Evolutionary conservation across 2,329 filamentous ascomycete species (phyloP).

Genomic region (Phoma sp.): DNA sequence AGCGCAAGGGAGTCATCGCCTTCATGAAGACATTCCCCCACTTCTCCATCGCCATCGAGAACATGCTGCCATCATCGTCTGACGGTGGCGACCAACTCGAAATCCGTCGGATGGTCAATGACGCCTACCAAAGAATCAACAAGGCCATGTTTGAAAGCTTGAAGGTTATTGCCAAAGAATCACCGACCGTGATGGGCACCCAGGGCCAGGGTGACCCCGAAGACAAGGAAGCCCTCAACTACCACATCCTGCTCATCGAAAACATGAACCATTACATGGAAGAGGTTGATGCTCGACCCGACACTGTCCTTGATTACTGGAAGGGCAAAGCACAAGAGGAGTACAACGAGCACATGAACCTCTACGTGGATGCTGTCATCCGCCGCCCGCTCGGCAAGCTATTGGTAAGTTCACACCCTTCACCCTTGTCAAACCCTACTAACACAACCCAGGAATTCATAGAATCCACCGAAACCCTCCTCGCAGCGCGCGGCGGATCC

Average conservation of each 20-base stretch:
- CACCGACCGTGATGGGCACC: conserved; percentile 62
- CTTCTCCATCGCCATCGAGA: conserved; percentile 84
- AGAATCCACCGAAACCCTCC: conserved; percentile 81
- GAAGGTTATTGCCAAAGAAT: conserved; percentile 87
- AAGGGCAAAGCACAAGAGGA: conserved; percentile 78
- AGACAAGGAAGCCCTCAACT: conserved; percentile 96
- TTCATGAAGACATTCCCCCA: conserved; percentile 94
- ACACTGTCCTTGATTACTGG: conserved; percentile 84
- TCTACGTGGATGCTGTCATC: conserved; percentile 89
- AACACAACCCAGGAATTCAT: conserved; percentile 72
- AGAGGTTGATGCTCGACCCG: conserved; percentile 78
- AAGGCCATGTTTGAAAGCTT: conserved; percentile 97
- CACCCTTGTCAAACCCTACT: conserved; percentile 1
- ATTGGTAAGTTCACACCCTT: conserved; percentile 56
- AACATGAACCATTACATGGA: conserved; percentile 99
- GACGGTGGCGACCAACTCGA: conserved; percentile 65
- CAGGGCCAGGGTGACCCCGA: conserved; percentile 69
- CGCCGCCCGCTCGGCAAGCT: conserved; percentile 88
- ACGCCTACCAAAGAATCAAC: conserved; percentile 86
- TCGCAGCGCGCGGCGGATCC: conserved; percentile 62
- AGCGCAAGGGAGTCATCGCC: conserved; percentile 93
- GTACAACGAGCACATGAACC: conserved; percentile 82
- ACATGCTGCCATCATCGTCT: conserved; percentile 68
- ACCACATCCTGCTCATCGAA: conserved; percentile 95
- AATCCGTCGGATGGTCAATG: conserved; percentile 80